Evolutionary conservation across 768 basidiomycete species (phyloP), one percentile per base, ranked within the genome.

Genomic region (Suillus placidus): DNA sequence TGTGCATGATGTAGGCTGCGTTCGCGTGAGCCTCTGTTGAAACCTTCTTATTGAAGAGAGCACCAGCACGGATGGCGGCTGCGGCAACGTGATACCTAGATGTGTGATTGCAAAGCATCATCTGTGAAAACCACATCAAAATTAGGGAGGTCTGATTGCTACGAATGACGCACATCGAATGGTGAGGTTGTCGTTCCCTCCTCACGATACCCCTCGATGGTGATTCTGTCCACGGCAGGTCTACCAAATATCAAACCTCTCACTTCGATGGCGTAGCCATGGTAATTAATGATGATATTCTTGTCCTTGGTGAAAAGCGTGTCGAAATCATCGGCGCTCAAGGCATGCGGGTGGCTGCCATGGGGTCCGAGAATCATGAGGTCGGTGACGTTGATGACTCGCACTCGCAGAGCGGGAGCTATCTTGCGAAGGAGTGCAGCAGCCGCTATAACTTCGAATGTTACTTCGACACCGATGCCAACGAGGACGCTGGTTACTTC

Each of bases 381-480:
- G 71, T 97, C 94, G 2, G 93, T 92, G 66, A 97, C 89, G 69
- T 97, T 96, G 64, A 96, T 88, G 64, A 96, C 91, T 23, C 93
- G 88, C 8, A 94, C 88, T 43, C 95, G 89, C 34, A 97, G 83
- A 10, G 83, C 83, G 2, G 92, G 88, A n/a, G 82, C 81, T 30
- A 85, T 78, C 71, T 87, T 86, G 70, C 90, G 88, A 32, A 96
- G 85, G 26, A 95, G 83, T 3, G 88, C 87, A 0, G 93, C 91
- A 1, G 95, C 94, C 3, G 92, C 90, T 71, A 97, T 88, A 63
- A 94, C 89, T 74, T 97, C 95, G 70, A 93, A 90, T 0, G 93
- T 96, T 30, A 93, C 84, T 76, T 95, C 95, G 34, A 92, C 89
- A 67, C 95, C 94, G 71, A 93, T 89, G 10, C 93, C 93, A 43